These are phyloP conservation scores for Torulaspora microellipsoides DNA, from an alignment of 805 yeast species.

Conservation along the genomic window DNA sequence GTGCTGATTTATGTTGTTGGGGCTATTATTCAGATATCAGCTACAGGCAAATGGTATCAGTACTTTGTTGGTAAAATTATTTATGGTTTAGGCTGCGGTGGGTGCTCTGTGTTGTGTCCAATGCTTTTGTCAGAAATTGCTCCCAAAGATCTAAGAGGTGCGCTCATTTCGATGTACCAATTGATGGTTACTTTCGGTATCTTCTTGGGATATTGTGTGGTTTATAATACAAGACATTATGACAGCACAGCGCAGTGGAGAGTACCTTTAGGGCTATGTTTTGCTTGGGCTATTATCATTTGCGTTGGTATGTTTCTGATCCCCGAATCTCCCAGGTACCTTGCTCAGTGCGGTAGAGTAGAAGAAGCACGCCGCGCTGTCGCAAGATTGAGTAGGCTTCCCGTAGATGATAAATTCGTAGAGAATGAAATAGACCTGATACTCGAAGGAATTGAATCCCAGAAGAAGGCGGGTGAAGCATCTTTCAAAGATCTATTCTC, in stretches of 20 bases:
- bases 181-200: slow-evolving; percentile 69
- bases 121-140: slow-evolving; percentile 50
- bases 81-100: slow-evolving; percentile 80
- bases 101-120: slow-evolving; percentile 70
- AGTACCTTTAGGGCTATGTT: slow-evolving; percentile 59
- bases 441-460: slow-evolving; percentile 56
- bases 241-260: slow-evolving; percentile 60
- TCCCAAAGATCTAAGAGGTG: slow-evolving; percentile 53
- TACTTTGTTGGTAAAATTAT: slow-evolving; percentile 60
- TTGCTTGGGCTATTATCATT: slow-evolving; percentile 42
- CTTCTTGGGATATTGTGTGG: slow-evolving; percentile 70
- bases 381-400: slow-evolving; percentile 53
- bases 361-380: slow-evolving; percentile 61
- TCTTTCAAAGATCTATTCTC: slow-evolving; percentile 61
- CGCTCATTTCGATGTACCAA: slow-evolving; percentile 65
- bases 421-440: slow-evolving; percentile 53
- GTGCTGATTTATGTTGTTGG: slow-evolving; percentile 64
- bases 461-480: slow-evolving; percentile 57
- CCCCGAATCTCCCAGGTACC: slow-evolving; percentile 73
- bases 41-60: slow-evolving; percentile 57
- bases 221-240: slow-evolving; percentile 48
- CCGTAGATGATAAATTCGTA: slow-evolving; percentile 50
- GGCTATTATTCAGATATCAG: slow-evolving; percentile 59
- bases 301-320: slow-evolving; percentile 41
- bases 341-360: slow-evolving; percentile 48